These are phyloP conservation scores for Cystobasidium pallidum DNA, from an alignment of 1,284 basidiomycete genomes.

Conservation along the genomic window DNA sequence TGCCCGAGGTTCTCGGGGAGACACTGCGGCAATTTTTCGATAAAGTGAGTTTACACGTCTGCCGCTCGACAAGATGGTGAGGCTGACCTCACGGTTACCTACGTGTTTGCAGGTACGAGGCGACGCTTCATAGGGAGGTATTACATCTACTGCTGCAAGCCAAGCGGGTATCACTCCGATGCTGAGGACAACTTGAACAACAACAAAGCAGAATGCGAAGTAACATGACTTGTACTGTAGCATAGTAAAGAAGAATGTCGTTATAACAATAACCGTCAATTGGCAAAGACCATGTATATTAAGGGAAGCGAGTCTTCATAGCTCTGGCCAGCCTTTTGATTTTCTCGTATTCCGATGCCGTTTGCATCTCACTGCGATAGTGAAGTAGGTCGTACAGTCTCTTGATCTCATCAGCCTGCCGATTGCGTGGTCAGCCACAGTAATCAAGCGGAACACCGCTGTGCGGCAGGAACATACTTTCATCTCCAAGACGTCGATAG, in stretches of 20 bases:
- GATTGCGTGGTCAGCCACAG: background rate
- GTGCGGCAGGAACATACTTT: conserved; percentile 65
- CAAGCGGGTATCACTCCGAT: background rate
- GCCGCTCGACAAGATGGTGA: background rate
- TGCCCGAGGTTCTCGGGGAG: conserved; percentile 88
- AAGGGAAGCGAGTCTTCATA: conserved; percentile 4
- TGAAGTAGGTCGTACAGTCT: conserved; percentile 47
- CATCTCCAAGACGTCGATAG: conserved; percentile 82
- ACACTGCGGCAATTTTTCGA: conserved; percentile 81
- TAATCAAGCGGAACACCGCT: background rate
- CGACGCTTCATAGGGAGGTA: background rate
- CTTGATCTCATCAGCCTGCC: conserved; percentile 48
- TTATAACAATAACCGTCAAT: background rate
- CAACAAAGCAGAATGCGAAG: background rate
- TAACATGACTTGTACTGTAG: background rate
- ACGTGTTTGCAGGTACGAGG: conserved; percentile 5
- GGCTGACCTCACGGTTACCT: background rate
- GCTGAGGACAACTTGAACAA: background rate
- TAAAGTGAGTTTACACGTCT: conserved; percentile 45
- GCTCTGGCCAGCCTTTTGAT: conserved; percentile 2
- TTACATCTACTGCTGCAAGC: too few relatives aligned
- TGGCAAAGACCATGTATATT: background rate
- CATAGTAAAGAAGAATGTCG: background rate
- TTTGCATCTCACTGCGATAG: conserved; percentile 29
- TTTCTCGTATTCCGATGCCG: conserved; percentile 2